Base-by-base conservation (phyloP, 805 yeast species). In the Vanderwaltozyma tropicalis region DNA sequence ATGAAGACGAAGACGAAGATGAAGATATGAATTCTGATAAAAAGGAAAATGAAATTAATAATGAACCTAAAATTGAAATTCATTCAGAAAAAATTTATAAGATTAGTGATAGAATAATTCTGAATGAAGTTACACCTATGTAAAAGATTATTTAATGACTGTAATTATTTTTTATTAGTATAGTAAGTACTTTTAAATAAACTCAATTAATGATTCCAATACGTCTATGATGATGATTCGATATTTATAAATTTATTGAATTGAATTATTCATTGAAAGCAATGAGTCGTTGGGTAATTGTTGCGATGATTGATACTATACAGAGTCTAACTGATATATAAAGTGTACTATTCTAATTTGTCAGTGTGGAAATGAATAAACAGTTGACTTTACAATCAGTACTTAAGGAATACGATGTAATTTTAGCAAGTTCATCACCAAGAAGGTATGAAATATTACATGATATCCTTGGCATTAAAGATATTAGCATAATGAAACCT, bases 401-500 rank as follows among this genome's bases (percentile, higher is more conserved):
- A 15, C n/a, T 17, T 14, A 10, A 6, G 12, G 22, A 40, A 16
- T 49, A 41, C 27, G 50, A 57, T 4, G 62, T 88, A 19, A 63
- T 85, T 5, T 67, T 89, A 6, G 96, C 95, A 0, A 85, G 95
- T 2, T 71, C 82, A 1, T 88, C 96, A 0, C 89, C 94, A 2
- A 68, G 96, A 42, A 64, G 98, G 40, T 60, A 64, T 38, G 84
- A 83, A 39, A 80, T 92, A n/a, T 50, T 92, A 21, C 51, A 57
- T 5, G 75, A 80, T 46, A 46, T 41, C 1, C 56, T 81, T 55
- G 79, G 79, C 0, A 58, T 81, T 27, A 34, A 54, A 0, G 53
- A 72, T 8, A 48, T 68, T 11, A 60, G 57, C 19, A 63, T 81
- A 0, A 57, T 71, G 12, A 74, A 77, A 15, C 82, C 96, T 0